phyloP scores from a whole-genome alignment of 352 stramenopile genomes.

The Sclerospora graminicola region DNA sequence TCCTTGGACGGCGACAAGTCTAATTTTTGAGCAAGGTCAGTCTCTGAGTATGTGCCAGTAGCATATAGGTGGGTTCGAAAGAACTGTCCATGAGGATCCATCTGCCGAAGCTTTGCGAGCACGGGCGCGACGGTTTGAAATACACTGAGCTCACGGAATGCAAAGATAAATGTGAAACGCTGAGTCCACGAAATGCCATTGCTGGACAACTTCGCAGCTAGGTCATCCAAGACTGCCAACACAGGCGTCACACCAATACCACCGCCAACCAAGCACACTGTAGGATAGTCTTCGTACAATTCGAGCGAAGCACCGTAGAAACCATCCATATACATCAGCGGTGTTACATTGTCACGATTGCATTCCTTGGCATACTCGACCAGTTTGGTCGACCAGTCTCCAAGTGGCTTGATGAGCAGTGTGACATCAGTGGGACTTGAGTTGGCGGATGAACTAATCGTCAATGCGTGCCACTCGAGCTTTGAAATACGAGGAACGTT shows the following conservation, averaged over 20 bases:
- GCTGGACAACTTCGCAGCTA: constrained; percentile 18
- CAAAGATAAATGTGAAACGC: constrained; percentile 29
- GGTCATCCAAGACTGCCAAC: constrained; percentile 34
- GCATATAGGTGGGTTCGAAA: constrained; percentile 26
- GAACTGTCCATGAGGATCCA: constrained; percentile 28
- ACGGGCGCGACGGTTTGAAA: constrained; percentile 20
- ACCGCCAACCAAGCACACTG: constrained; percentile 31
- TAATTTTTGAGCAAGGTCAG: constrained; percentile 13
- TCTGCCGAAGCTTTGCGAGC: constrained; percentile 22
- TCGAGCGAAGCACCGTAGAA: constrained; percentile 41
- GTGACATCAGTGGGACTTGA: constrained; percentile 25
- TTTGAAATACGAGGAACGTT: constrained; percentile 44
- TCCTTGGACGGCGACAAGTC: constrained; percentile 6
- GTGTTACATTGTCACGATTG: constrained; percentile 11
- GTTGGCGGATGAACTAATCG: constrained; percentile 41
- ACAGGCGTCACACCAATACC: constrained; percentile 39
- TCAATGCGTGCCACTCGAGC: constrained; percentile 48
- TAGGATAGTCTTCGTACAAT: constrained; percentile 36
- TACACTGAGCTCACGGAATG: constrained; percentile 31
- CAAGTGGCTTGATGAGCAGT: constrained; percentile 39
- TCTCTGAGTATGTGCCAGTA: constrained; percentile 16
- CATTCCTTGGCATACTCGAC: constrained; percentile 33
- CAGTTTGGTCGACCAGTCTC: constrained; percentile 37
- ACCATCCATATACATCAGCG: constrained; percentile 42
- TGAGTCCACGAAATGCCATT: constrained; percentile 27